Evolutionary conservation across 805 yeast species (phyloP), one percentile per base, ranked within the genome.

Genomic region (Candida stauntonica): DNA sequence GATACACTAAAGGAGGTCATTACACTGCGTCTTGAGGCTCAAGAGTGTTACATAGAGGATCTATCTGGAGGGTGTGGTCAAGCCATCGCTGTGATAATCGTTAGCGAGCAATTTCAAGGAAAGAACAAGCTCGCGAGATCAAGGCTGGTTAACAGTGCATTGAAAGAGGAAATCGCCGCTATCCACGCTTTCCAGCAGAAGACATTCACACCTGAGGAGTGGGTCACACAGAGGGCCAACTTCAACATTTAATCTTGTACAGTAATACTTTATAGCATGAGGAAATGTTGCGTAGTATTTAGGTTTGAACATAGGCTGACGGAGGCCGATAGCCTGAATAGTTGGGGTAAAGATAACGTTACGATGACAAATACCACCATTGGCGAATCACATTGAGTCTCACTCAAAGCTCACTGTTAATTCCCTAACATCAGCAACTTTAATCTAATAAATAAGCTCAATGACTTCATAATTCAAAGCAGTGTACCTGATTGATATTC

Each of bases 141-240:
- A 52, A 70, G 98, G 48, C 54, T 88, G 49, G 96, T 94, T 33
- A 93, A 93, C 61, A 67, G 59, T 23, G 79, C 84, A 1, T 68
- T 93, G 45, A 81, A 81, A 51, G 86, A 82, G n/a, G 96, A 89
- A 58, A 86, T 93, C 23, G 81, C 85, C 0, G 63, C 69, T 5
- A 89, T 93, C 31, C 99, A 93, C 62, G 98, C 99, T 0, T 93
- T 94, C 60, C 87, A 96, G 1, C 97, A 93, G 55, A 88, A 86
- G 63, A 84, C 77, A 11, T 91, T 79, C 56, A 89, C 97, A 0
- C 78, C 81, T 1, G 85, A 75, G n/a, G 99, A 91, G 60, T 91
- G 96, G 96, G 71, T 19, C 0, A 33, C 41, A 11, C 60, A 55
- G 36, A 45, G 46, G 33, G 36, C 28, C 2, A 55, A 55, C 28